Evolutionary conservation across 345 rosid species (phyloP).

Genomic region (Citrus hindsii): DNA sequence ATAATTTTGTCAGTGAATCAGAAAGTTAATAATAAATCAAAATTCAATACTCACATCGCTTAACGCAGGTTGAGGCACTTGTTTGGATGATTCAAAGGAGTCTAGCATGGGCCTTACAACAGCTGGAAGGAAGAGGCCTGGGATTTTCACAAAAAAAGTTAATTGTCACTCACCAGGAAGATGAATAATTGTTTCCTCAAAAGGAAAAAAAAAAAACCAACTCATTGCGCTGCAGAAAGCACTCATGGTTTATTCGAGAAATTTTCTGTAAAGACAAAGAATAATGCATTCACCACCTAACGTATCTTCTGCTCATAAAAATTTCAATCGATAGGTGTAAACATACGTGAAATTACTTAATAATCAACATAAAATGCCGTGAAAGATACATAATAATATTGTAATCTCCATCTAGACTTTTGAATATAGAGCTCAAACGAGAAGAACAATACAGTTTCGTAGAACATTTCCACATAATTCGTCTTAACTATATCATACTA

Average conservation of each 20-base stretch:
- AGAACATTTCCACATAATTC: too few species aligned
- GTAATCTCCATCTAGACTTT: neutral
- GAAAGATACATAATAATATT: neutral
- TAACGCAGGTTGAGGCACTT: slow-evolving; percentile 72
- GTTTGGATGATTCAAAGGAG: slow-evolving; percentile 79
- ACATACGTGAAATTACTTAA: neutral
- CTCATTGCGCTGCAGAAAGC: neutral
- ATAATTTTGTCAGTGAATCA: neutral
- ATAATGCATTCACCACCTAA: neutral
- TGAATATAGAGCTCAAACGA: neutral
- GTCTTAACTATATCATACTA: neutral
- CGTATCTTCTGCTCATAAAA: neutral
- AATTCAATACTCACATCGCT: slow-evolving; percentile 59
- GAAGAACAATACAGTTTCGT: too few species aligned
- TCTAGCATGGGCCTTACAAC: slow-evolving; percentile 93
- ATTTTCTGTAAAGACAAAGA: neutral
- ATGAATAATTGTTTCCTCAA: neutral
- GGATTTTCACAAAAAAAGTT: slow-evolving; percentile 12
- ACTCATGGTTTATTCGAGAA: neutral
- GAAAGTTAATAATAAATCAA: neutral
- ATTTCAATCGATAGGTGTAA: too few species aligned
- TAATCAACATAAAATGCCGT: neutral
- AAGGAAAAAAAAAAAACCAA: neutral
- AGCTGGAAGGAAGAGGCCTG: slow-evolving; percentile 95
- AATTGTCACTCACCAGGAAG: neutral